These are phyloP conservation scores for Vanrija humicola DNA, from an alignment of 1,284 basidiomycete species.

Conservation along the genomic window DNA sequence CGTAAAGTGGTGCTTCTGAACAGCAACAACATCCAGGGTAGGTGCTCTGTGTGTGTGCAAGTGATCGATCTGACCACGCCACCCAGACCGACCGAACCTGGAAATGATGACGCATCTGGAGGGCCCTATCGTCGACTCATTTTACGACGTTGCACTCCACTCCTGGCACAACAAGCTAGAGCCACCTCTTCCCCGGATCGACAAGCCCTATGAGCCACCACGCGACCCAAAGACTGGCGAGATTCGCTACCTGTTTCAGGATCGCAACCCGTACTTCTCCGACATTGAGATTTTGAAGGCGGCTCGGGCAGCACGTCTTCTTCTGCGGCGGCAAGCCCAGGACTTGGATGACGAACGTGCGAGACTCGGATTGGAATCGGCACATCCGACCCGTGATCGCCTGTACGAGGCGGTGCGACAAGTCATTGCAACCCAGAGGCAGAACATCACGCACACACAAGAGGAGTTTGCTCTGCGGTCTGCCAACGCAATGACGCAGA, in stretches of 20 bases:
- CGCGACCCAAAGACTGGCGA: slow-evolving; percentile 27
- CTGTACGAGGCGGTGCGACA: slow-evolving; percentile 42
- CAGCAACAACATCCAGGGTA: slow-evolving; percentile 65
- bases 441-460: slow-evolving; percentile 33
- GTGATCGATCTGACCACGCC: too few species aligned
- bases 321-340: slow-evolving; percentile 46
- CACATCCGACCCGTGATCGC: slow-evolving; percentile 23
- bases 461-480: slow-evolving; percentile 39
- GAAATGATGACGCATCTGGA: slow-evolving; percentile 66
- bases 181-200: slow-evolving; percentile 39
- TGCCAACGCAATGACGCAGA: slow-evolving; percentile 40
- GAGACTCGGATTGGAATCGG: slow-evolving; percentile 17
- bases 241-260: slow-evolving; percentile 53
- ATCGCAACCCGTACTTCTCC: slow-evolving; percentile 54
- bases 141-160: slow-evolving; percentile 68
- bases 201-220: slow-evolving; percentile 48
- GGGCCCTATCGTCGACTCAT: slow-evolving; percentile 63
- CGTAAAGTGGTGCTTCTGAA: slow-evolving; percentile 67
- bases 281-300: slow-evolving; percentile 53
- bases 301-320: slow-evolving; percentile 49
- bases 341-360: slow-evolving; percentile 33
- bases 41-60: slow-evolving; percentile 16
- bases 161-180: slow-evolving; percentile 52
- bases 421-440: slow-evolving; percentile 37
- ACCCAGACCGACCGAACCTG: slow-evolving; percentile 50